Conservation (phyloP, 306 rosid species). For the Alnus rubra region DNA sequence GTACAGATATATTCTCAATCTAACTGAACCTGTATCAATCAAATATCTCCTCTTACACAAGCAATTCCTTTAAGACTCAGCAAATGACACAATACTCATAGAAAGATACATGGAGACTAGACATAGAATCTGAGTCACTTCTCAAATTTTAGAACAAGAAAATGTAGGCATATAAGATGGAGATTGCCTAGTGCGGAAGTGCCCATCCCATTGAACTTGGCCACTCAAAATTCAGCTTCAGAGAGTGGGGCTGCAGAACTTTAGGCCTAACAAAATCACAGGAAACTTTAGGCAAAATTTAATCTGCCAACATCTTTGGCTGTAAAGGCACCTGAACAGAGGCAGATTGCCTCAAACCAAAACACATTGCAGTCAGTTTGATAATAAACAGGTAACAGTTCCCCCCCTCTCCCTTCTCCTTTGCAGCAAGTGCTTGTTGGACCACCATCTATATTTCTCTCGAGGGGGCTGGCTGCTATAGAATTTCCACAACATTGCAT, state of each 20-base stretch:
- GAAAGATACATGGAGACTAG: background rate
- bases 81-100: background rate
- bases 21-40: background rate
- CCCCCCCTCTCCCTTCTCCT: no score
- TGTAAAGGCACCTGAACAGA: background rate
- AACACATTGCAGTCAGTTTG: no score
- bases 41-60: background rate
- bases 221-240: background rate
- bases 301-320: background rate
- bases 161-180: background rate
- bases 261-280: background rate
- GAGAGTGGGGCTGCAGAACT: background rate
- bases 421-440: background rate
- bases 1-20: conserved; percentile 11
- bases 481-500: background rate
- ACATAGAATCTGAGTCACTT: background rate
- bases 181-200: no score
- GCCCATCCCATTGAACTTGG: no score
- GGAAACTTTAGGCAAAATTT: background rate
- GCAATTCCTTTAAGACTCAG: background rate
- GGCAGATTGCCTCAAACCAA: background rate
- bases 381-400: no score
- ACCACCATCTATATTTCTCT: background rate
- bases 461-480: background rate
- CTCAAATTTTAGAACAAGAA: background rate